Conservation (phyloP, 768 basidiomycete genomes). For the Coprinopsis cinerea region DNA sequence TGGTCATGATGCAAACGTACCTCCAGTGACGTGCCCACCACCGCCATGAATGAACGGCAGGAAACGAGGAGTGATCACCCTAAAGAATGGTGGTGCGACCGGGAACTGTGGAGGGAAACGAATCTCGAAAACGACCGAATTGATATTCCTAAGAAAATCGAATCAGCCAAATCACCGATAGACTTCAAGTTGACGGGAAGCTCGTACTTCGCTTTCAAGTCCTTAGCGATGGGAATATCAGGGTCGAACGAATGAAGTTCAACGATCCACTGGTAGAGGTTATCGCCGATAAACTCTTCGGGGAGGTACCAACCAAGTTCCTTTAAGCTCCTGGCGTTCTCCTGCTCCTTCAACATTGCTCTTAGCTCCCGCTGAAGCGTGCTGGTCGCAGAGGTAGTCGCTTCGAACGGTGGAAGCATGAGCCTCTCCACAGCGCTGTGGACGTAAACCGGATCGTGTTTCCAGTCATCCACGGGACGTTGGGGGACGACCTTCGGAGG, state of each 20-base stretch:
- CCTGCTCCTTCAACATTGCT: constrained; percentile 57
- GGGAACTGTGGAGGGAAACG: constrained; percentile 64
- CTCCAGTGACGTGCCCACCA: constrained; percentile 64
- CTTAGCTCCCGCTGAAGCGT: constrained; percentile 59
- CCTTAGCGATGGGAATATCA: constrained; percentile 52
- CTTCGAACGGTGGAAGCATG: constrained; percentile 56
- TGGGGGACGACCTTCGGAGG: constrained; percentile 16
- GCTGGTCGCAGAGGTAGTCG: constrained; percentile 46
- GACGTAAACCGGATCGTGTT: constrained; percentile 48
- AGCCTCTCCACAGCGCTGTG: constrained; percentile 34
- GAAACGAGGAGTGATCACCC: constrained; percentile 69
- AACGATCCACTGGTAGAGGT: constrained; percentile 68
- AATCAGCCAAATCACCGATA: too few relatives aligned
- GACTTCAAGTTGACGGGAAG: too few relatives aligned
- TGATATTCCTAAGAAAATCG: constrained; percentile 49
- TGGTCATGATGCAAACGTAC: constrained; percentile 20
- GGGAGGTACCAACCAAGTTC: constrained; percentile 72
- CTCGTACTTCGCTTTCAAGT: constrained; percentile 45
- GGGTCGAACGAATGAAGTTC: constrained; percentile 69
- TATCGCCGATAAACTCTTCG: constrained; percentile 58
- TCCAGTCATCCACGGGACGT: constrained; percentile 44
- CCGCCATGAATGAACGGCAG: constrained; percentile 66
- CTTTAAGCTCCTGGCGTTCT: constrained; percentile 33
- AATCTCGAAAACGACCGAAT: constrained; percentile 69
- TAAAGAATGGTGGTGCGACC: constrained; percentile 68